Evolutionary conservation across 2,329 filamentous ascomycete genomes (phyloP).

Genomic region (Arthrobotrys megalospora): DNA sequence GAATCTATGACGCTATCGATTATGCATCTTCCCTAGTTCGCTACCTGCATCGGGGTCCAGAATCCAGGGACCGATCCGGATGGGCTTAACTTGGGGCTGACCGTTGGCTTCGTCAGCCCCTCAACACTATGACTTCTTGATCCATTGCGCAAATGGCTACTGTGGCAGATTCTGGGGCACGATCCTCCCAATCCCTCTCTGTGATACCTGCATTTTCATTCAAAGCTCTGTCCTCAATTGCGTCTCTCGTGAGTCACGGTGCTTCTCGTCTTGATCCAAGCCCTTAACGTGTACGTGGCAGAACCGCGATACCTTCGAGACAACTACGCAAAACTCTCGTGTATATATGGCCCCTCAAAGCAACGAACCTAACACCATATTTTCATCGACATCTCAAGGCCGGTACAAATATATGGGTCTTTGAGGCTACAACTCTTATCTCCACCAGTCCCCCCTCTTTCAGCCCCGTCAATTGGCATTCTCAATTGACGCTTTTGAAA

Average conservation of each 20-base stretch:
- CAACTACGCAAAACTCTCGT: background rate
- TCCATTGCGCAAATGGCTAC: slow-evolving; percentile 31
- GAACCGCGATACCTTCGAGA: background rate
- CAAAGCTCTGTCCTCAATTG: slow-evolving; percentile 25
- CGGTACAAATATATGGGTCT: background rate
- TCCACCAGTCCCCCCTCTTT: background rate
- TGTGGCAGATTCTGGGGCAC: slow-evolving; percentile 33
- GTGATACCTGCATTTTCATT: slow-evolving; percentile 1
- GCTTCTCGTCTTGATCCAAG: background rate
- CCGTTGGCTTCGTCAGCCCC: slow-evolving; percentile 12
- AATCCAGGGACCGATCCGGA: background rate
- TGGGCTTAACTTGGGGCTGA: slow-evolving; percentile 24
- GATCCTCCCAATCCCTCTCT: background rate
- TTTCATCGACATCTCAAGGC: background rate
- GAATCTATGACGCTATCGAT: background rate
- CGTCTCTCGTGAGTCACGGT: slow-evolving; percentile 47
- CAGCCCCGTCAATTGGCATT: background rate
- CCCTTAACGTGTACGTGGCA: slow-evolving; percentile 38
- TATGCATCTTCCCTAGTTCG: background rate
- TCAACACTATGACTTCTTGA: slow-evolving; percentile 5
- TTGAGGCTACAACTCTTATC: background rate
- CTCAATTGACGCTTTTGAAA: slow-evolving; percentile 3
- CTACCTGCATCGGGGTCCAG: slow-evolving; percentile 11
- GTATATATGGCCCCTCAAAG: slow-evolving; percentile 7
- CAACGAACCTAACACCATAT: background rate